Conservation (phyloP, 805 yeast genomes). For the Starmera caribaea region DNA sequence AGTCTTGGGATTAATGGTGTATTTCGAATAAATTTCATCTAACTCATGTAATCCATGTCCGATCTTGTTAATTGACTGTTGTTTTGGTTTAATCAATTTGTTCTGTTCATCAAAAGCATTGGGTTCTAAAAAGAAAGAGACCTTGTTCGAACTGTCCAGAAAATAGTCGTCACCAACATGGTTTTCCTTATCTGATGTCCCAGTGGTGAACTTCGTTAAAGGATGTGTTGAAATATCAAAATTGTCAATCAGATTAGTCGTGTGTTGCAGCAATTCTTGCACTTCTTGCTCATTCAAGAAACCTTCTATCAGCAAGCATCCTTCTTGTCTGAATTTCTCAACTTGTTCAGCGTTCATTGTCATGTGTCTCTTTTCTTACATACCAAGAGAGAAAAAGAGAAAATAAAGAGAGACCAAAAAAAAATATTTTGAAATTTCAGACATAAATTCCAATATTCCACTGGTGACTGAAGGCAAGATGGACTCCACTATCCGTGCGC, state of each 20-base stretch:
- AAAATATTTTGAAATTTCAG: background rate
- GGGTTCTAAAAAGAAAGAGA: conserved; percentile 61
- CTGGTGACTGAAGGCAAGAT: too few relatives aligned
- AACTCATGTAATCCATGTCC: conserved; percentile 66
- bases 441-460: conserved; percentile 1
- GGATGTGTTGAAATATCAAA: conserved; percentile 55
- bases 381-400: background rate
- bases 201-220: conserved; percentile 59
- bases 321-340: conserved; percentile 39
- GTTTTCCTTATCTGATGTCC: conserved; percentile 28
- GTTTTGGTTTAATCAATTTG: conserved; percentile 40
- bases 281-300: conserved; percentile 39
- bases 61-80: conserved; percentile 58
- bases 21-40: conserved; percentile 35
- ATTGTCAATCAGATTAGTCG: conserved; percentile 33
- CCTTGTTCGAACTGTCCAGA: conserved; percentile 56
- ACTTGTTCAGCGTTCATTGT: conserved; percentile 35
- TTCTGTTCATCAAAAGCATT: conserved; percentile 53
- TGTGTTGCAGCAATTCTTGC: conserved; percentile 27
- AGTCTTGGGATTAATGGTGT: conserved; percentile 44
- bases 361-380: conserved; percentile 13
- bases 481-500: conserved; percentile 29
- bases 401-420: background rate
- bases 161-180: conserved; percentile 73
- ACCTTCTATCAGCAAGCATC: conserved; percentile 50